A percentile compares a stretch with the other conserved stretches of the same genome.
These are phyloP conservation scores for Ceratocystis cacaofunesta DNA, from an alignment of 2,329 filamentous ascomycete species.

Conservation along the genomic window DNA sequence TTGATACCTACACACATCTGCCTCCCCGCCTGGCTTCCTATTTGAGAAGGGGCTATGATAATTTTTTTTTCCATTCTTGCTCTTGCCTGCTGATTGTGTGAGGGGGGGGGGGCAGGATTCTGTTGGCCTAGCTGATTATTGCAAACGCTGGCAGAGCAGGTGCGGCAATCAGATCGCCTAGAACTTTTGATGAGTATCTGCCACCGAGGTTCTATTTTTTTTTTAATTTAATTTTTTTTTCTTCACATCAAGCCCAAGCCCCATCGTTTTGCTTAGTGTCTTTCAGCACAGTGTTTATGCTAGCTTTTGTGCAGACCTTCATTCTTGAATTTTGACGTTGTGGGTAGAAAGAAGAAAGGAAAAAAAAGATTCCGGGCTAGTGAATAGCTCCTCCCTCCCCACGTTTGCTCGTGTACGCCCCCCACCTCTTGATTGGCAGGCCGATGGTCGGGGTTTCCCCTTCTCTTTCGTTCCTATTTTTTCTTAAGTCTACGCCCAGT, in stretches of 20 bases:
- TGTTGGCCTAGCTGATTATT: not conserved
- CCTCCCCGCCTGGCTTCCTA: not conserved
- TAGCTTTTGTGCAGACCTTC: not conserved
- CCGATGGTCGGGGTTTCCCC: slow-evolving; percentile 6
- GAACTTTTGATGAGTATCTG: not conserved
- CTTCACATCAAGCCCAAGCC: not conserved
- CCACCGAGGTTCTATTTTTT: not conserved
- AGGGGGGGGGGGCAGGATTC: not conserved
- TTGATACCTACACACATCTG: not conserved
- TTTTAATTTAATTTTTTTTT: not conserved
- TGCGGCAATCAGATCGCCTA: not conserved
- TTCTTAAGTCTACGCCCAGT: not conserved
- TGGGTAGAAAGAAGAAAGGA: not conserved
- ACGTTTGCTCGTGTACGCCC: slow-evolving; percentile 2
- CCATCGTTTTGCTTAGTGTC: not conserved
- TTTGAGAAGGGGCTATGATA: not conserved
- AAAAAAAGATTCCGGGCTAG: not conserved
- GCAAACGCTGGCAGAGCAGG: not conserved
- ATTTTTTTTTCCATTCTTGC: not conserved
- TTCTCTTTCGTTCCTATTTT: not conserved
- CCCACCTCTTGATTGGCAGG: slow-evolving; percentile 6
- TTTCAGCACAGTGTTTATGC: not conserved
- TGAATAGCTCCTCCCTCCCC: not conserved
- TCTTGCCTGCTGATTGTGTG: not conserved
- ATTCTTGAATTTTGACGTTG: not conserved